Base-by-base conservation (phyloP, 2,329 filamentous ascomycete species). In the Botrytis hyacinthi region DNA sequence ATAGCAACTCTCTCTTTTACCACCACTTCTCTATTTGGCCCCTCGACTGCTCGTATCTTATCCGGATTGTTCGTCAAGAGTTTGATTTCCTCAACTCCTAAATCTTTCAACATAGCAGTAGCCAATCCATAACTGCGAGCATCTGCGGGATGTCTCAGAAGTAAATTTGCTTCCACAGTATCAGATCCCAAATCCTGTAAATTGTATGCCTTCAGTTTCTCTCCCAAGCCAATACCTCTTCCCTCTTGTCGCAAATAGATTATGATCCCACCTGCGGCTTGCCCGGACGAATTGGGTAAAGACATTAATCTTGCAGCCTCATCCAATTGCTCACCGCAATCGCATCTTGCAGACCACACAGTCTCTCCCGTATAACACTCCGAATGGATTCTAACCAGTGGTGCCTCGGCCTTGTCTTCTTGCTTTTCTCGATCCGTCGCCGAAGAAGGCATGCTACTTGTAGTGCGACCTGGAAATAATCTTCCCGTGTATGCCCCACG, bases 331-430 rank as follows among this genome's bases (percentile, higher is more conserved):
- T 99, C 96, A 73, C 96, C 96, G 82, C 96, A 99, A 84, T 99
- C 96, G 84, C 96, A 99, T 42, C 96, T 91, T 51, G 96, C 95
- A 12, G 95, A 98, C 96, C 96, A 98, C 1, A 97, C 96, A 0
- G 96, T 99, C 85, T 99, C 96, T 74, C 96, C 96, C 0, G 96
- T 99, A 83, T 99, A 99, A 84, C 96, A 99, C 83, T 99, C 96
- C 4, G 93, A 97, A 82, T 99, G 96, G 80, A 99, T 99, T 73
- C 96, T 89, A 65, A 99, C 95, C 57, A 99, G 85, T 0, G 96
- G 93, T 1, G 76, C 72, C 35, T 76, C 65, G 37, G 73, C 73
- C 46, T 75, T 74, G 20, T 75, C 66, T 7, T 69, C 48, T n/a
- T 37, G 44, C 40, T n/a, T 66, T 65, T 26, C 20, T 46, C 20